These are phyloP conservation scores for Coniella lustricola DNA, from an alignment of 2,329 filamentous ascomycete genomes.

Conservation along the genomic window DNA sequence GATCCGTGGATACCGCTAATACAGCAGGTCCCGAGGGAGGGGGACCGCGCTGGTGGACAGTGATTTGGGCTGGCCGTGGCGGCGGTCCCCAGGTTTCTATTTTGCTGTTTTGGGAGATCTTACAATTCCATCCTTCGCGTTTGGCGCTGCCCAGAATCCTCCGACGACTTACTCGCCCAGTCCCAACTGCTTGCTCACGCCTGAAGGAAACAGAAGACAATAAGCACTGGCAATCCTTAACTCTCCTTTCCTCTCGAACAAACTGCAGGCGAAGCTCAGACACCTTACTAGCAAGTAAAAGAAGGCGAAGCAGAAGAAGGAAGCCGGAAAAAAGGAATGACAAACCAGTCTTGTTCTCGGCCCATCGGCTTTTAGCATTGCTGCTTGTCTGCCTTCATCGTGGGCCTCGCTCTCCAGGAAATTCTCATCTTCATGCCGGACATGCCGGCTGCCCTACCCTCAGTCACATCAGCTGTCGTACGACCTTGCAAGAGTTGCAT, in stretches of 20 bases:
- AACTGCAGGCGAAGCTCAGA: too few relatives aligned
- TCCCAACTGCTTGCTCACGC: neutral
- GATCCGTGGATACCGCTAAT: too few relatives aligned
- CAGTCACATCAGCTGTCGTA: neutral
- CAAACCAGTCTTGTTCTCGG: neutral
- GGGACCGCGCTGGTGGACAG: too few relatives aligned
- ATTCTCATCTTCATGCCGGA: conserved; percentile 4
- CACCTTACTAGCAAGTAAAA: too few relatives aligned
- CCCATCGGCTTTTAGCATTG: conserved; percentile 1
- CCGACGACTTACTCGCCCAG: neutral
- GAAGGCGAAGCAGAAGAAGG: too few relatives aligned
- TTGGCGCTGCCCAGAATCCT: neutral
- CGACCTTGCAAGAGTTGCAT: neutral
- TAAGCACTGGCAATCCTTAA: too few relatives aligned
- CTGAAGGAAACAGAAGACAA: too few relatives aligned
- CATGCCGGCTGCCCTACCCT: conserved; percentile 3
- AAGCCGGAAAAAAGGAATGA: too few relatives aligned
- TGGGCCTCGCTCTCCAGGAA: neutral
- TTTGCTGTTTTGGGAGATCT: neutral
- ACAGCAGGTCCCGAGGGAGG: too few relatives aligned
- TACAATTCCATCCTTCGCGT: neutral
- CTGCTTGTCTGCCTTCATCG: neutral
- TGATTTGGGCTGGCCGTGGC: too few relatives aligned
- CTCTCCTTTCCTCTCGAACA: too few relatives aligned
- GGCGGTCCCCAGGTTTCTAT: neutral